phyloP scores from a whole-genome alignment of 352 stramenopile genomes.

The Phytopythium kandeliae region DNA sequence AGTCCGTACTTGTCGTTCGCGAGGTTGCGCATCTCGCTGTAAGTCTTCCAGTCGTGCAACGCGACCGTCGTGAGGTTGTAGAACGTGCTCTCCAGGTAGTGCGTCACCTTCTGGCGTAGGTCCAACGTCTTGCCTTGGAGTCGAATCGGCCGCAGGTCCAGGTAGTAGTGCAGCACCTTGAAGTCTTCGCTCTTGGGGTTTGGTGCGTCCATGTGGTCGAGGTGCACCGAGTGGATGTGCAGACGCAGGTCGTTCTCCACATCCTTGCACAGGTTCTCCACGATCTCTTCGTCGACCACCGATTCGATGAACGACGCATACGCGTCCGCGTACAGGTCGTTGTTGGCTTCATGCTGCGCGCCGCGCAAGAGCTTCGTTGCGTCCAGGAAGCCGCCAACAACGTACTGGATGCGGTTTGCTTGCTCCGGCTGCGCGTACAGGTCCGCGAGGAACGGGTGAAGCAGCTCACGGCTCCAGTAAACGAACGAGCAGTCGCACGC shows the following conservation, averaged over 20 bases:
- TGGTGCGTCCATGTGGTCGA: conserved; percentile 82
- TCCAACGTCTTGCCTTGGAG: conserved; percentile 87
- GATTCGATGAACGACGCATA: conserved; percentile 79
- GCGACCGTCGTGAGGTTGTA: conserved; percentile 94
- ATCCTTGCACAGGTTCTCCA: conserved; percentile 87
- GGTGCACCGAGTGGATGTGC: conserved; percentile 84
- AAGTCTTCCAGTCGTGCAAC: conserved; percentile 95
- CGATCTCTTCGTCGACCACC: conserved; percentile 83
- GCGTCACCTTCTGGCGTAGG: conserved; percentile 80
- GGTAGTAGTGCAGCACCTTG: conserved; percentile 79
- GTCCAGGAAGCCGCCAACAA: conserved; percentile 76
- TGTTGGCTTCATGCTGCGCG: conserved; percentile 73
- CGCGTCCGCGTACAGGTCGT: conserved; percentile 54
- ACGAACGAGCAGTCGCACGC: conserved; percentile 92
- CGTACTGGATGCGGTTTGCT: conserved; percentile 79
- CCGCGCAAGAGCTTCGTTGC: conserved; percentile 67
- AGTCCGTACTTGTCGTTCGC: conserved; percentile 92
- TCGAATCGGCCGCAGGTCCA: conserved; percentile 83
- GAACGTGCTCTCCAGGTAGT: conserved; percentile 93
- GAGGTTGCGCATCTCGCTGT: conserved; percentile 91
- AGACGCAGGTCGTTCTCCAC: conserved; percentile 93
- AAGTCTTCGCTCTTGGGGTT: conserved; percentile 83
- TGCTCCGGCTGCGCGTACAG: conserved; percentile 80
- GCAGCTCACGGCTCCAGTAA: conserved; percentile 90
- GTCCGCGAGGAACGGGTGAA: conserved; percentile 81